Percentiles rank a stretch among this genome's conserved stretches.
Evolutionary conservation across 1,284 basidiomycete genomes (phyloP).

Genomic region (Tylopilus sp.): DNA sequence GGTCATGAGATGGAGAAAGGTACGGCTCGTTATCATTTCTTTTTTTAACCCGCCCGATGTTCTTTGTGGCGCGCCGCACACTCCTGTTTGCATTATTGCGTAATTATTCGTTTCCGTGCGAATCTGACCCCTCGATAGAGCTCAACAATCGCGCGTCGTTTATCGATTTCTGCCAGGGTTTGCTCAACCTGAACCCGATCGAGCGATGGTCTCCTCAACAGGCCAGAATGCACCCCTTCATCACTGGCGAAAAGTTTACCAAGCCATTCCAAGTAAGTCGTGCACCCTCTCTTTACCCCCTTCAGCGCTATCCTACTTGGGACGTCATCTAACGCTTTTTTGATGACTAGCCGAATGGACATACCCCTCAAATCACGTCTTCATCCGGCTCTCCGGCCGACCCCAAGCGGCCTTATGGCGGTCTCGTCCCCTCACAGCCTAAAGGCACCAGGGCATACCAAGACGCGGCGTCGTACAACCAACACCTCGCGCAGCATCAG

Average conservation of each 20-base stretch:
- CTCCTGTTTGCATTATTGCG: conserved; percentile 10
- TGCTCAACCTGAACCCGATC: conserved; percentile 92
- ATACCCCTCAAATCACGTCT: conserved; percentile 34
- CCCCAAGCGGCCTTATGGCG: conserved; percentile 92
- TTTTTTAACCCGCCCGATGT: conserved; percentile 9
- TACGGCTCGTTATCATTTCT: conserved; percentile 30
- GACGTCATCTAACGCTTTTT: conserved; percentile 14
- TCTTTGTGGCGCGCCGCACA: conserved; percentile 1
- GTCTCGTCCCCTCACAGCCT: conserved; percentile 77
- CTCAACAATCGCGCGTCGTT: conserved; percentile 92
- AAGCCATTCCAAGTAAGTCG: conserved; percentile 80
- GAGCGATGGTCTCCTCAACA: conserved; percentile 98
- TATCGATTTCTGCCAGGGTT: conserved; percentile 95
- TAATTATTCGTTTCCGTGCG: conserved; percentile 13
- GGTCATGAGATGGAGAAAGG: conserved; percentile 91
- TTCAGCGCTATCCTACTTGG: background rate
- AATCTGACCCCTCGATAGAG: conserved; percentile 51
- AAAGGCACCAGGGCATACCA: conserved; percentile 82
- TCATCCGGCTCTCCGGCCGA: conserved; percentile 43
- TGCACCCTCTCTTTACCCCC: background rate
- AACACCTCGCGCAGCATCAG: conserved; percentile 92
- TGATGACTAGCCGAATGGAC: conserved; percentile 47
- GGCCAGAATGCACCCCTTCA: conserved; percentile 94
- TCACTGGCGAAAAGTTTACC: conserved; percentile 93
- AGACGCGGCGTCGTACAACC: conserved; percentile 92